Evolutionary conservation across 345 rosid genomes (phyloP).

Genomic region (Sisymbrium irio): DNA sequence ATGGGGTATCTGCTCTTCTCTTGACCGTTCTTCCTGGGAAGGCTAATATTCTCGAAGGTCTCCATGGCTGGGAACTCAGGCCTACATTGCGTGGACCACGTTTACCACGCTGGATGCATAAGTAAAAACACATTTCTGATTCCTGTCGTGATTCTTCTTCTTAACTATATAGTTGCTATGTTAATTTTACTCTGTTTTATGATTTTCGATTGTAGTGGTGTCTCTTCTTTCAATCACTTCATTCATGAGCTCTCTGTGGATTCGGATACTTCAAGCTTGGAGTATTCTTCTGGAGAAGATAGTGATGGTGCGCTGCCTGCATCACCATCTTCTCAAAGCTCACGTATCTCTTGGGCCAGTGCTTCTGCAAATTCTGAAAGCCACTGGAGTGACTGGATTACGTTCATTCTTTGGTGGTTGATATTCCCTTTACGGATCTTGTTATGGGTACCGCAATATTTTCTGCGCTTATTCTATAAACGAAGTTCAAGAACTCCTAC

Average conservation of each 20-base stretch:
- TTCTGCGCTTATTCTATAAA: slow-evolving; percentile 41
- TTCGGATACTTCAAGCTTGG: slow-evolving; percentile 69
- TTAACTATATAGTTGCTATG: background rate
- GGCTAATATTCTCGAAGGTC: slow-evolving; percentile 76
- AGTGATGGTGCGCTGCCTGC: slow-evolving; percentile 60
- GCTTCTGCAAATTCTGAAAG: slow-evolving; percentile 38
- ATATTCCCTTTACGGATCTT: slow-evolving; percentile 59
- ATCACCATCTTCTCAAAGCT: slow-evolving; percentile 71
- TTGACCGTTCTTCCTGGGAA: slow-evolving; percentile 76
- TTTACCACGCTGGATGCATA: slow-evolving; percentile 94
- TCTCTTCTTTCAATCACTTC: slow-evolving; percentile 90
- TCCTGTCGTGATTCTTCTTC: background rate
- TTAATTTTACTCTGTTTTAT: background rate
- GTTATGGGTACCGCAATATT: slow-evolving; percentile 46
- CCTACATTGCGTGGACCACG: slow-evolving; percentile 90
- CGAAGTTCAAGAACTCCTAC: slow-evolving; percentile 36
- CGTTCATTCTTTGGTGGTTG: slow-evolving; percentile 55
- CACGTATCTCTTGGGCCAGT: slow-evolving; percentile 60
- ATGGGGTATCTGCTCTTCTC: slow-evolving; percentile 80
- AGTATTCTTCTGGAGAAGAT: slow-evolving; percentile 80
- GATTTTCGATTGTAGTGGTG: slow-evolving; percentile 56
- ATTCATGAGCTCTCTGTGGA: slow-evolving; percentile 82
- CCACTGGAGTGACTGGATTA: slow-evolving; percentile 52
- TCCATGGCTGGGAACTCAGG: slow-evolving; percentile 97
- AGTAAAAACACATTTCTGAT: slow-evolving; percentile 38